Evolutionary conservation across 495 filamentous ascomycete genomes (phyloP).

Genomic region (Hyaloscypha finlandica): DNA sequence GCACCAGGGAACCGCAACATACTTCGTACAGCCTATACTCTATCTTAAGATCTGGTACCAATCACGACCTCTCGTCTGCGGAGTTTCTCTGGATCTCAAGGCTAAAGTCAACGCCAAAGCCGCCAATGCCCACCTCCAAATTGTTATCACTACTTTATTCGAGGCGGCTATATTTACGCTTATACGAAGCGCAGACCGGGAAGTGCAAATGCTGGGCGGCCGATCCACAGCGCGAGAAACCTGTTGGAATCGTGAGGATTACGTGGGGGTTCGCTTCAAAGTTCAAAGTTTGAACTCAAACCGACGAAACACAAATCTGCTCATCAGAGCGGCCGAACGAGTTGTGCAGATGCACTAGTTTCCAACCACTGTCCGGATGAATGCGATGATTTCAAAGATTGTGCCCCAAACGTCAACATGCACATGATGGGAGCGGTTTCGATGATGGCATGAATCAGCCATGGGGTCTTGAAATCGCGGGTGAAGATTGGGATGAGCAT

Average conservation of each 20-base stretch:
- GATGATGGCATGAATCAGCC: background rate
- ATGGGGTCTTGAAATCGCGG: too few relatives aligned
- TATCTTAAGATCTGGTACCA: background rate
- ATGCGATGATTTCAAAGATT: background rate
- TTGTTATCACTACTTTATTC: constrained; percentile 13
- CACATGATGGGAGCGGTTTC: background rate
- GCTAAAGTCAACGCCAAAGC: constrained; percentile 13
- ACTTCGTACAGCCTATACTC: background rate
- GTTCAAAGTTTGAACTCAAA: background rate
- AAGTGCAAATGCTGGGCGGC: background rate
- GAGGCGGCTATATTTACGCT: constrained; percentile 22
- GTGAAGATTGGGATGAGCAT: constrained; percentile 11
- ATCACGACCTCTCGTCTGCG: background rate
- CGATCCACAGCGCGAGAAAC: background rate
- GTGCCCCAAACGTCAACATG: constrained; percentile 1
- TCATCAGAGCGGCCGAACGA: background rate
- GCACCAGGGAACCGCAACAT: background rate
- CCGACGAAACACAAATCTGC: background rate
- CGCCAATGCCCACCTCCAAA: background rate
- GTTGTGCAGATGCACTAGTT: background rate
- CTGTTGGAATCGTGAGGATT: background rate
- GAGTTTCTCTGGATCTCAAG: background rate
- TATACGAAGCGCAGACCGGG: background rate
- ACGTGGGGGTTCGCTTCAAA: background rate
- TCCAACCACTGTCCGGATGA: constrained; percentile 1